Percentiles rank a stretch among this genome's conserved stretches.
phyloP scores from a whole-genome alignment of 768 basidiomycete species.

The Leccinum ochraceum region DNA sequence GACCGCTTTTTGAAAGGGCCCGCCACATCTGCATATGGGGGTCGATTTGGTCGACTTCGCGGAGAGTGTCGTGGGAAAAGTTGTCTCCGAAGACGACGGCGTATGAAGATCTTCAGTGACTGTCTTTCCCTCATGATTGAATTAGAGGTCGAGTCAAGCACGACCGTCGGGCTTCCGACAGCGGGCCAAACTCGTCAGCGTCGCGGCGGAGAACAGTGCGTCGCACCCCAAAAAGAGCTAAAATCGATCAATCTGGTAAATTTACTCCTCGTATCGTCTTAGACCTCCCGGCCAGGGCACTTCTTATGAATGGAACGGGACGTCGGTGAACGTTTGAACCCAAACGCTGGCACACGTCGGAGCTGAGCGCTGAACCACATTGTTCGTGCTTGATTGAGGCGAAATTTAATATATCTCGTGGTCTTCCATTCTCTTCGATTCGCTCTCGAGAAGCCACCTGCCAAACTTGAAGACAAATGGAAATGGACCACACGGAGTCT shows the following conservation, averaged over 20 bases:
- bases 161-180: slow-evolving; percentile 8
- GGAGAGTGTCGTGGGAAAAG: slow-evolving; percentile 12
- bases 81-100: slow-evolving; percentile 19
- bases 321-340: neutral
- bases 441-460: slow-evolving; percentile 9
- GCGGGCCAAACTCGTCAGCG: neutral
- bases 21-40: neutral
- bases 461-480: slow-evolving; percentile 8
- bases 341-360: neutral
- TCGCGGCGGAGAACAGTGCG: neutral
- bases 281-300: neutral
- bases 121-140: slow-evolving; percentile 6
- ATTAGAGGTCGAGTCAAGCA: neutral
- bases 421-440: slow-evolving; percentile 12
- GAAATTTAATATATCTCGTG: neutral
- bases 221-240: slow-evolving; percentile 8
- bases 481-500: slow-evolving; percentile 8
- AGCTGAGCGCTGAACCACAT: neutral
- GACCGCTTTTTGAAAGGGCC: neutral
- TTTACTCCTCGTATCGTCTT: neutral
- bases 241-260: slow-evolving; percentile 12
- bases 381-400: neutral
- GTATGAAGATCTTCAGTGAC: neutral
- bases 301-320: slow-evolving; percentile 6
- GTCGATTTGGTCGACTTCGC: slow-evolving; percentile 7